Percentiles rank a stretch among this genome's conserved stretches.
Conservation (phyloP, 2,329 filamentous ascomycete genomes). For the Aspergillus novoparasiticus region DNA sequence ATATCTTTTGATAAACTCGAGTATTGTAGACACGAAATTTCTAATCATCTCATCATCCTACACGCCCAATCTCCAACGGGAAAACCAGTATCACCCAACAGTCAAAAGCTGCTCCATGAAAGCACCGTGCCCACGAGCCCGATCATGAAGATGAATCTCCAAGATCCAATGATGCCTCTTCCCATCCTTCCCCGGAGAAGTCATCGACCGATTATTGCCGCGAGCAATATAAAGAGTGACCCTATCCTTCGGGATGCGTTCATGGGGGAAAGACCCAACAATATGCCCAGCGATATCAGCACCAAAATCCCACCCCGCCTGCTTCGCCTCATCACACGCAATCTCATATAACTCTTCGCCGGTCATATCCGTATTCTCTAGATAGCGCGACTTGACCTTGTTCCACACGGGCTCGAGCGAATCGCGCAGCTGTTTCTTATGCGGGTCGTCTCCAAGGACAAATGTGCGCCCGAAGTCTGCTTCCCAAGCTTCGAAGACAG, state of each 20-base stretch:
- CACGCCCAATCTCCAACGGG: neutral
- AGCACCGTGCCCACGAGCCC: conserved; percentile 40
- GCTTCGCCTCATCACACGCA: conserved; percentile 40
- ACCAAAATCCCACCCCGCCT: conserved; percentile 50
- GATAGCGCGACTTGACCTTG: conserved; percentile 46
- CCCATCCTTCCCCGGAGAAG: conserved; percentile 42
- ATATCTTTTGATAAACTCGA: no score
- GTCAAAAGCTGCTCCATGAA: conserved; percentile 47
- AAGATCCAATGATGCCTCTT: conserved; percentile 53
- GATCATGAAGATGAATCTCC: conserved; percentile 52
- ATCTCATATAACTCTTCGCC: conserved; percentile 53
- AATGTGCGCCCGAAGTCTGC: conserved; percentile 58
- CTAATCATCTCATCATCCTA: neutral
- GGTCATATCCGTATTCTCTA: conserved; percentile 48
- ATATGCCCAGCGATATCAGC: conserved; percentile 52
- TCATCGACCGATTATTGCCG: conserved; percentile 49
- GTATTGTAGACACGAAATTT: no score
- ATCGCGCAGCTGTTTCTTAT: conserved; percentile 50
- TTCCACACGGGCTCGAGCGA: conserved; percentile 52
- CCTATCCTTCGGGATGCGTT: conserved; percentile 54
- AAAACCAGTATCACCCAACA: conserved; percentile 15
- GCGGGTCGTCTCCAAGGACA: conserved; percentile 51
- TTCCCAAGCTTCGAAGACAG: conserved; percentile 57
- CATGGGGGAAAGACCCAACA: conserved; percentile 56
- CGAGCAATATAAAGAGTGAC: conserved; percentile 49